These are phyloP conservation scores for Ustilago esculenta DNA, from an alignment of 1,284 basidiomycete genomes.

Conservation along the genomic window DNA sequence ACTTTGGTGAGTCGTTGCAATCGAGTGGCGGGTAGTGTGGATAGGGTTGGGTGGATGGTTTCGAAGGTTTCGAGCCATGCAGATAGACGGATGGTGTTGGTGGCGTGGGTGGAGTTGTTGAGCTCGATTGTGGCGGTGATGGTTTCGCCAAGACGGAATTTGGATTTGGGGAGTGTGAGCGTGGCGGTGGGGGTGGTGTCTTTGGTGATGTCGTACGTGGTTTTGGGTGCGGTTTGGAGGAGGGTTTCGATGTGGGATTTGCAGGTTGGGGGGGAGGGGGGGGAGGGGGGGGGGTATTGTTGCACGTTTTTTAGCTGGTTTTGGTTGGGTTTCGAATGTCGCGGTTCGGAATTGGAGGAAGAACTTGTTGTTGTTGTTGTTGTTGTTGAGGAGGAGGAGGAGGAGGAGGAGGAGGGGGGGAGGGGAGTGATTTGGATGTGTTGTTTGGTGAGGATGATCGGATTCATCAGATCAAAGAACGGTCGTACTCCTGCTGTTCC, in stretches of 20 bases:
- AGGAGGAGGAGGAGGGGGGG: too few species aligned
- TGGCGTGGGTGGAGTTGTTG: conserved; percentile 43
- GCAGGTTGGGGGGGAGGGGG: conserved; percentile 70
- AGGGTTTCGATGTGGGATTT: conserved; percentile 89
- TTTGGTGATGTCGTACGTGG: conserved; percentile 65
- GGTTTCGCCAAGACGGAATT: conserved; percentile 64
- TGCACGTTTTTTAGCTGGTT: too few species aligned
- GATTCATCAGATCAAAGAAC: conserved; percentile 69
- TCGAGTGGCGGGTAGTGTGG: conserved; percentile 49
- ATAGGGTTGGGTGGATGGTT: conserved; percentile 55
- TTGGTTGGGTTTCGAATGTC: too few species aligned
- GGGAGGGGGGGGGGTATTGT: too few species aligned
- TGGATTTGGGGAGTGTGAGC: conserved; percentile 57
- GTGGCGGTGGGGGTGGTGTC: conserved; percentile 63
- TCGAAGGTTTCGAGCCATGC: conserved; percentile 63
- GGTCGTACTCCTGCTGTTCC: conserved; percentile 65
- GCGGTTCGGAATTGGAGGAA: too few species aligned
- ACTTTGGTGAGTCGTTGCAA: conserved; percentile 46
- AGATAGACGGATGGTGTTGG: conserved; percentile 56
- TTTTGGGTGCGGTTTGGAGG: conserved; percentile 83
- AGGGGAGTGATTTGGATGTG: conserved; percentile 57
- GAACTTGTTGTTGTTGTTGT: conserved; percentile 1
- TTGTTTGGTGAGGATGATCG: conserved; percentile 67
- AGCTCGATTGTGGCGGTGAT: conserved; percentile 61
- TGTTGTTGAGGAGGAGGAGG: not conserved